These are phyloP conservation scores for Prunella vulgaris DNA, from an alignment of 257 asterid species.

Conservation along the genomic window DNA sequence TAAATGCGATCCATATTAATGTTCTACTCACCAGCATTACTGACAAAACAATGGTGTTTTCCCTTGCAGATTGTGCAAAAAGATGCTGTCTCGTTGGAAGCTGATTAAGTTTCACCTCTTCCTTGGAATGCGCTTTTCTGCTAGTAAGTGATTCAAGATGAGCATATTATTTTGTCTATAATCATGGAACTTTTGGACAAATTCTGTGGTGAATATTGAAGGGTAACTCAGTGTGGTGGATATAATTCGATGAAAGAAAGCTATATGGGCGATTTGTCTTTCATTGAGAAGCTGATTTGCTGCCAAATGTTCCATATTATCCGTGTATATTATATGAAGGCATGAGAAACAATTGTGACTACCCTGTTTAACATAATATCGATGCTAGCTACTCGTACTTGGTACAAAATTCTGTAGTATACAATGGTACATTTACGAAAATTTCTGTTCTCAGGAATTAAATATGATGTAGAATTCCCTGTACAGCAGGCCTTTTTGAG, in stretches of 20 bases:
- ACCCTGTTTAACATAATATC: neutral
- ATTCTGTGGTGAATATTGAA: neutral
- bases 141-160: neutral
- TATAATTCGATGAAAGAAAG: neutral
- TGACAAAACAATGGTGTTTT: conserved; percentile 6
- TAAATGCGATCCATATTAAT: neutral
- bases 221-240: neutral
- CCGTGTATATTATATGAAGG: neutral
- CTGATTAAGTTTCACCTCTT: conserved; percentile 27
- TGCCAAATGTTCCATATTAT: neutral
- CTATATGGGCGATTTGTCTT: neutral
- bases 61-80: conserved; percentile 70
- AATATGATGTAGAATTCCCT: neutral
- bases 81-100: conserved; percentile 37
- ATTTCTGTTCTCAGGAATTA: neutral
- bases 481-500: neutral
- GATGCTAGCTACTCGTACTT: neutral
- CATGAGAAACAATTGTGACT: neutral
- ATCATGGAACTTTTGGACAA: neutral
- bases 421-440: neutral
- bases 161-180: neutral
- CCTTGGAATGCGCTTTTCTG: neutral
- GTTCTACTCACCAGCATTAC: neutral
- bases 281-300: neutral
- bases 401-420: neutral